A percentile compares a stretch with the other conserved stretches of the same genome.
Conservation (phyloP, 139 green algal species). For the Chlamydomonas sp. region DNA sequence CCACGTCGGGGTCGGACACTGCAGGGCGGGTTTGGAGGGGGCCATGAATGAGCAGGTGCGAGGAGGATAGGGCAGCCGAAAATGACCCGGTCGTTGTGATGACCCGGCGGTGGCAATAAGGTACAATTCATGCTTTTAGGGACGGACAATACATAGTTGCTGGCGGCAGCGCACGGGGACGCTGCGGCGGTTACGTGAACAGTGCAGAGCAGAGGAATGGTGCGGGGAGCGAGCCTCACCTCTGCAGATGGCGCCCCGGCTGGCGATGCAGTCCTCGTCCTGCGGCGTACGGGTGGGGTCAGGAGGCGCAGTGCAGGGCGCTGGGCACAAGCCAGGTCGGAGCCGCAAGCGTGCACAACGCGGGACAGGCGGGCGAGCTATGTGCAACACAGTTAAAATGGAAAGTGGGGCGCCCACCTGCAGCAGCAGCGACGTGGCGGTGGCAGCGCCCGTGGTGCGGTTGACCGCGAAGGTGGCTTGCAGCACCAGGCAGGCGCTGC, state of each 20-base stretch:
- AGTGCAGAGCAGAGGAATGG: not conserved
- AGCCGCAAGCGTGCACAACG: too few relatives aligned
- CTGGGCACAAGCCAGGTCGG: too few relatives aligned
- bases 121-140: too few relatives aligned
- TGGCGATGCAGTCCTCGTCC: conserved; percentile 17
- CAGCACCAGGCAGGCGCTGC: conserved; percentile 5
- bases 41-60: too few relatives aligned
- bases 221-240: not conserved
- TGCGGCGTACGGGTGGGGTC: not conserved
- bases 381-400: not conserved
- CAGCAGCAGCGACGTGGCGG: not conserved
- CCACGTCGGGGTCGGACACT: conserved; percentile 8
- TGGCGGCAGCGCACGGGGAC: too few relatives aligned
- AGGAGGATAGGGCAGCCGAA: not conserved
- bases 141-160: too few relatives aligned
- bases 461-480: not conserved
- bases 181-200: too few relatives aligned
- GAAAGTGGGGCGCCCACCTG: not conserved
- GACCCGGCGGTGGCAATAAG: too few relatives aligned
- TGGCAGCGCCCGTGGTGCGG: not conserved
- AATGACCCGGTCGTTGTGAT: too few relatives aligned
- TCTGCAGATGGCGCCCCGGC: not conserved
- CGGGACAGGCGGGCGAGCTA: too few relatives aligned
- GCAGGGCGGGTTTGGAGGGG: not conserved
- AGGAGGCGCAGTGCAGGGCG: too few relatives aligned